Conservation (phyloP, 2,329 filamentous ascomycete species). For the Polytolypa hystricis region DNA sequence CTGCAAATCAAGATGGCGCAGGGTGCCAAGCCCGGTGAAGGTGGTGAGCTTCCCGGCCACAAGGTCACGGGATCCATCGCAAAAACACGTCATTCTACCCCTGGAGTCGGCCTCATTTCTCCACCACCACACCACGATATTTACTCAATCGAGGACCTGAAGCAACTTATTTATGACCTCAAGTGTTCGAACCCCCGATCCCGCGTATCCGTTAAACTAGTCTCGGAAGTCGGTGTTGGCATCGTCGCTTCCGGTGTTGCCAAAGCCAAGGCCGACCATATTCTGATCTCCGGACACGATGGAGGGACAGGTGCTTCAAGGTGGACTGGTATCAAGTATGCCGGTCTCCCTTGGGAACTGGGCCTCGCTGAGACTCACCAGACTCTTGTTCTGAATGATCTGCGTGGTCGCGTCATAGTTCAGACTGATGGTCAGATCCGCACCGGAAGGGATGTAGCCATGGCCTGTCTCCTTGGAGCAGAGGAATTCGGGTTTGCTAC, state of each 20-base stretch:
- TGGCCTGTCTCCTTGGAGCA: conserved; percentile 90
- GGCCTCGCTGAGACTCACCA: conserved; percentile 96
- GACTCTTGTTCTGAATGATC: conserved; percentile 87
- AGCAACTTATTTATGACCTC: conserved; percentile 94
- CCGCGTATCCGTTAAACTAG: conserved; percentile 90
- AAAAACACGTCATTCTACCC: conserved; percentile 87
- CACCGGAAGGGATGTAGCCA: conserved; percentile 85
- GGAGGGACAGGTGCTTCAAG: conserved; percentile 92
- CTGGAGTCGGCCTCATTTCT: conserved; percentile 90
- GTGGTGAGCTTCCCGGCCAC: conserved; percentile 91
- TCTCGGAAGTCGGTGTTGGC: conserved; percentile 93
- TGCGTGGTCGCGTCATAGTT: conserved; percentile 88
- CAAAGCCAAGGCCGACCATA: conserved; percentile 94
- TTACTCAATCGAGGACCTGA: conserved; percentile 95
- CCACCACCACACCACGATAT: conserved; percentile 96
- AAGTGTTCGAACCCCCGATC: conserved; percentile 93
- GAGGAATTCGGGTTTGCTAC: conserved; percentile 98
- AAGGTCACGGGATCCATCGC: conserved; percentile 94
- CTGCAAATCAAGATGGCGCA: conserved; percentile 99
- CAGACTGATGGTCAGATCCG: conserved; percentile 92
- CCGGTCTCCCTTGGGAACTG: conserved; percentile 90
- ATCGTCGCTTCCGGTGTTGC: conserved; percentile 96
- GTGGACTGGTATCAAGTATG: conserved; percentile 99
- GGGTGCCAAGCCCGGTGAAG: conserved; percentile 93
- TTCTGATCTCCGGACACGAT: conserved; percentile 91